These are phyloP conservation scores for Phascolomyces articulosus DNA, from an alignment of 371 early-diverging fungal species.

Conservation along the genomic window DNA sequence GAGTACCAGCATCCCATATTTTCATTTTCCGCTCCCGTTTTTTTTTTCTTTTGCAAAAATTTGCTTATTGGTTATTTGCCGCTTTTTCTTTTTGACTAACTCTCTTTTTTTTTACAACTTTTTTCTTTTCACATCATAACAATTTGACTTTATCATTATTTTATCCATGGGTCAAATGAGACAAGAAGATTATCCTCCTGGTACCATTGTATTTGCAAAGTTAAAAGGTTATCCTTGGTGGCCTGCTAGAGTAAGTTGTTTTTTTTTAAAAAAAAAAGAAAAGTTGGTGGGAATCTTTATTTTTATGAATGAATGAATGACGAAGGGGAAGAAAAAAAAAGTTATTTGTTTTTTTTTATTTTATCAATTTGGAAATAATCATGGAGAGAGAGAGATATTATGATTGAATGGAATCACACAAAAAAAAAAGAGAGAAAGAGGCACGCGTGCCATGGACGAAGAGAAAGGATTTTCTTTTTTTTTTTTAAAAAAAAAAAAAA, in stretches of 20 bases:
- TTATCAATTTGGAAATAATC: too few species aligned
- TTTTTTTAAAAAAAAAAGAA: background rate
- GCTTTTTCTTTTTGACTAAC: background rate
- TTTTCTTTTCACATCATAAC: background rate
- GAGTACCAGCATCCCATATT: too few species aligned
- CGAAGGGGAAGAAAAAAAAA: background rate
- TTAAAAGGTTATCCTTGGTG: slow-evolving; percentile 82
- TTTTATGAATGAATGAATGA: background rate
- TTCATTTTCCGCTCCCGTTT: background rate
- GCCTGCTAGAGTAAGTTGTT: slow-evolving; percentile 70
- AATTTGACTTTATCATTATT: background rate
- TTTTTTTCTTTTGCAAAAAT: background rate
- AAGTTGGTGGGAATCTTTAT: background rate
- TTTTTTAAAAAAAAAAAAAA: too few species aligned
- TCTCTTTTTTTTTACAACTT: background rate
- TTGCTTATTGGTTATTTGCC: too few species aligned
- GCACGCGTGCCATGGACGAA: too few species aligned
- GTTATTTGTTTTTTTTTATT: background rate
- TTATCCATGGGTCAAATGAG: slow-evolving; percentile 1
- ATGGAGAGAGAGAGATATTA: too few species aligned
- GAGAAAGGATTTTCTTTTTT: background rate
- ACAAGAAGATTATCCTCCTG: slow-evolving; percentile 53
- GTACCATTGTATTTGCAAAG: slow-evolving; percentile 72
- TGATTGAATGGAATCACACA: too few species aligned
- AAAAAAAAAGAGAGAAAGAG: too few species aligned